Percentiles rank a stretch among this genome's conserved stretches.
Conservation (phyloP, 352 stramenopile genomes). For the Globisporangium acanthophoron region DNA sequence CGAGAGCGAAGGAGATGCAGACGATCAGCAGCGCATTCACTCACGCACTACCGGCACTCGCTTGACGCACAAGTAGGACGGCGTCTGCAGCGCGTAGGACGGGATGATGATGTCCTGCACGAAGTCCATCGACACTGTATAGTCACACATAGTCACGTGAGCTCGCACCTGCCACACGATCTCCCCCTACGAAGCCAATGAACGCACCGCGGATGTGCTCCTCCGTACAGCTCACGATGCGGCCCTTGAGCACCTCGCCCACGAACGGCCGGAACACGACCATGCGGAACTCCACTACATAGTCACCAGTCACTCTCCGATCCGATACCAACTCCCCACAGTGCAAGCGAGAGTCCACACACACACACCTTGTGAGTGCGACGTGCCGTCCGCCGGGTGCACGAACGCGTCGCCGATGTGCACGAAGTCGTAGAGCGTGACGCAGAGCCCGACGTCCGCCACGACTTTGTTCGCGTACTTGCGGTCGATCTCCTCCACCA, state of each 20-base stretch:
- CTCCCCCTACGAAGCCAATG: neutral
- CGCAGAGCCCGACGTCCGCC: constrained; percentile 80
- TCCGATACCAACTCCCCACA: neutral
- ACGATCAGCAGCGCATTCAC: neutral
- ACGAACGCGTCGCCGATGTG: constrained; percentile 82
- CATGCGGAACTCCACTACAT: constrained; percentile 82
- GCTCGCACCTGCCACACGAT: neutral
- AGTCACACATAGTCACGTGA: neutral
- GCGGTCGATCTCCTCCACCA: constrained; percentile 86
- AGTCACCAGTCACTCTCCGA: neutral
- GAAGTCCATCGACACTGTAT: constrained; percentile 84
- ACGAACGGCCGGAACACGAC: constrained; percentile 87
- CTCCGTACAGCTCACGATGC: constrained; percentile 86
- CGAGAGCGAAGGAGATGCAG: neutral
- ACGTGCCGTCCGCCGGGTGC: constrained; percentile 80
- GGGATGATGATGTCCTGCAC: constrained; percentile 89
- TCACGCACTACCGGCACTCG: neutral
- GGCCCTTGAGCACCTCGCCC: constrained; percentile 84
- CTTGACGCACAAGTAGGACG: constrained; percentile 72
- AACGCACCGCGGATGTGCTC: constrained; percentile 72
- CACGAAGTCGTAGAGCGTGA: constrained; percentile 89
- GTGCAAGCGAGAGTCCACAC: too few relatives aligned
- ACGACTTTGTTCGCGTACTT: constrained; percentile 91
- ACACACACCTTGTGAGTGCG: constrained; percentile 68
- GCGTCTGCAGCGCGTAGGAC: constrained; percentile 83